Conservation (phyloP, 495 filamentous ascomycete genomes). For the Xylaria nigripes region DNA sequence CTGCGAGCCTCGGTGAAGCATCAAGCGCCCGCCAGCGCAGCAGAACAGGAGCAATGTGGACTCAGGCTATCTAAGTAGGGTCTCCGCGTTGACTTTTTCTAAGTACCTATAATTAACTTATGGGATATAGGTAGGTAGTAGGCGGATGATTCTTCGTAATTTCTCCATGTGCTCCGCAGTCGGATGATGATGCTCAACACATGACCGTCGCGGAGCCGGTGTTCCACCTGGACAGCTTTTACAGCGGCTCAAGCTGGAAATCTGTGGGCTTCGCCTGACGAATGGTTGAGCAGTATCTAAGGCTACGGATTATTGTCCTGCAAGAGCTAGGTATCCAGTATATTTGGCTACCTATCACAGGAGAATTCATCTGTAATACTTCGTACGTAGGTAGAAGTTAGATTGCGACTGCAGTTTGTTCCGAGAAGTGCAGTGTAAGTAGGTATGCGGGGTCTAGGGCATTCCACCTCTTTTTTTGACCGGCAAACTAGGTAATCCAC, state of each 20-base stretch:
- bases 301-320: neutral
- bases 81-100: too few species aligned
- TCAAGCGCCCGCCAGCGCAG: conserved; percentile 10
- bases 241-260: conserved; percentile 8
- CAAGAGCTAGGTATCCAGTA: neutral
- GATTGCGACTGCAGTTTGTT: neutral
- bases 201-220: neutral
- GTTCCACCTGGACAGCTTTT: neutral
- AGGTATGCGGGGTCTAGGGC: neutral
- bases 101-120: too few species aligned
- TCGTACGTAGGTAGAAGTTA: too few species aligned
- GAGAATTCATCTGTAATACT: neutral
- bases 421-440: neutral
- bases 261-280: conserved; percentile 2
- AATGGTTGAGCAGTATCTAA: neutral
- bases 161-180: neutral
- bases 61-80: too few species aligned
- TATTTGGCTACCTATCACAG: neutral
- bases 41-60: neutral
- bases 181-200: neutral
- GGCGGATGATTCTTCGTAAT: neutral
- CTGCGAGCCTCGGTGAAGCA: conserved; percentile 2
- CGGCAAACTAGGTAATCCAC: too few species aligned
- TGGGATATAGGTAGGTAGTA: too few species aligned
- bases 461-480: neutral